Base-by-base conservation (phyloP, 345 rosid species). In the Brassica rapa region DNA sequence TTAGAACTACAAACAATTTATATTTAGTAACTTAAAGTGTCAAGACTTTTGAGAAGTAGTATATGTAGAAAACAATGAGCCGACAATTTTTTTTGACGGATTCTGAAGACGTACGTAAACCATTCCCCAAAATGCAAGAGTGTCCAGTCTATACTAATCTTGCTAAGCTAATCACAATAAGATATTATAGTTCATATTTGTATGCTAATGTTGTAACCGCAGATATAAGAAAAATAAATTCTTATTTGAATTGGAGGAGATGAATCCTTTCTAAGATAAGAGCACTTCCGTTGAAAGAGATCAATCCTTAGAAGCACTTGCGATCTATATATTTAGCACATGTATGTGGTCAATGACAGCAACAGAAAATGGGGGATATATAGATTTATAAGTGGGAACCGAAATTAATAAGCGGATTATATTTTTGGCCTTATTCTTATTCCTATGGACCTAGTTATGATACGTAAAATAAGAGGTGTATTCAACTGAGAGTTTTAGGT, bases 261-360 rank as follows among this genome's bases (percentile, higher is more conserved):
- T 15, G 8, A 23, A 77, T 70, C 63, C 9, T 15, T 56, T 56
- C 10, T 33, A 65, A 62, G 67, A 30, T 62, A 32, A 53, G 64
- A 65, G 55, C 37, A 53, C 16, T 53, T 66, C 39, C 71, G 37
- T 55, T 74, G 71, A 67, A 75, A 75, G 79, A 59, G 68, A 76
- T 60, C 19, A 66, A 66, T 66, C 66, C 6, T 49, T 49, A 0
- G 2, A 68, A 49, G 69, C 68, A 59, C 61, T 68, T 29, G 72
- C 32, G 21, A 66, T 75, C 66, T 43, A 43, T 43, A 43, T 43
- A 43, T 16, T 2, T 21, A n/a, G 61, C 73, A 43, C 68, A 76
- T 68, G 57, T 56, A 14, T 14, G n/a, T 46, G 80, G 75, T 77
- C 76, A 77, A 70, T 77, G 76, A 63, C 71, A 71, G 66, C 64